A percentile compares a stretch with the other conserved stretches of the same genome.
Conservation (phyloP, 192 early-diverging fungal species). For the Umbelopsis isabellina region DNA sequence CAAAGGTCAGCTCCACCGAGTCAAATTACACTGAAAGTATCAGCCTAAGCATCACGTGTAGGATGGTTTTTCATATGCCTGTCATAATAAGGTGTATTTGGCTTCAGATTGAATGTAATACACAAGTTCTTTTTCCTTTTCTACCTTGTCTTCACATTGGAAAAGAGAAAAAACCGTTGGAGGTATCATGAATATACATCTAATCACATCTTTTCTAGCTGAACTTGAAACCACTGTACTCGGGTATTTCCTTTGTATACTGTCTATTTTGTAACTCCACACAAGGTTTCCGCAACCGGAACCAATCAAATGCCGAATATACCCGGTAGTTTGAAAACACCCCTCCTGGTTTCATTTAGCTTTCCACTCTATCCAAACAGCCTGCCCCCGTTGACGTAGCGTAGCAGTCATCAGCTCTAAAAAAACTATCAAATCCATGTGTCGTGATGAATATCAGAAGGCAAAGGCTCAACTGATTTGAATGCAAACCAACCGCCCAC, state of each 20-base stretch:
- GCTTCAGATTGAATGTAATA: neutral
- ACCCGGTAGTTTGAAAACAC: conserved; percentile 24
- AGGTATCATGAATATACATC: neutral
- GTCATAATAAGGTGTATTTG: neutral
- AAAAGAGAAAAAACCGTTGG: neutral
- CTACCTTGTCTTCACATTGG: neutral
- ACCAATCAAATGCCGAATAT: conserved; percentile 23
- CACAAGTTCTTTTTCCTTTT: neutral
- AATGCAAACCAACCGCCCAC: no score
- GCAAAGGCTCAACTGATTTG: no score
- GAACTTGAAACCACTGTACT: neutral
- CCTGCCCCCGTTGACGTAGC: no score
- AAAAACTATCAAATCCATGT: no score
- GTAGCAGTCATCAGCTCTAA: no score
- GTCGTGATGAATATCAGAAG: no score
- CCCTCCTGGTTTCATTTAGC: neutral
- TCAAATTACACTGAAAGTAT: conserved; percentile 12
- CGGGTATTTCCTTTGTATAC: neutral
- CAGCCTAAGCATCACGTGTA: conserved; percentile 20
- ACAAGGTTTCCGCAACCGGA: conserved; percentile 22
- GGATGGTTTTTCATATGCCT: conserved; percentile 5
- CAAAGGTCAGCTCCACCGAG: conserved; percentile 22
- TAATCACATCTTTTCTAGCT: neutral
- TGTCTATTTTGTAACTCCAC: conserved; percentile 1
- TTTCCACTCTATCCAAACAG: neutral